Base-by-base conservation (phyloP, 2,329 filamentous ascomycete genomes). In the Fusarium albosuccineum region DNA sequence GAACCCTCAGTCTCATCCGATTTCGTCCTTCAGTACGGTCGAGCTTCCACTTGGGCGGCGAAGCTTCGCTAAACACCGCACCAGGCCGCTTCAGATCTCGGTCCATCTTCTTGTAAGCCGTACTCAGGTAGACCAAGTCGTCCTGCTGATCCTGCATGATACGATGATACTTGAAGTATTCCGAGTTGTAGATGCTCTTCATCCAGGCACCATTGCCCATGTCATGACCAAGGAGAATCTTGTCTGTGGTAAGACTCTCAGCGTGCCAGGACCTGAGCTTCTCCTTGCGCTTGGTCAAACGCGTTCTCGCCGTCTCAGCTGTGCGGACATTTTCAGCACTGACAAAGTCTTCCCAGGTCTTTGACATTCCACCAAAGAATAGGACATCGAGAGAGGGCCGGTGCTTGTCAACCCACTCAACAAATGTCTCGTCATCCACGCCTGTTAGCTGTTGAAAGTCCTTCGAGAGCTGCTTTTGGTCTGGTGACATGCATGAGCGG, bases 1-100 rank as follows among this genome's bases (percentile, higher is more conserved):
- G 85, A 51, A 97, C 87, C 29, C 96, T 89, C 72, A 97, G 85
- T 14, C 97, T 89, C 93, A 98, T 98, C 16, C 97, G 90, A 76
- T 97, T 97, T 10, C 94, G 90, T 10, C 96, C 95, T 81, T 99
- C 96, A 0, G 96, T 98, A 72, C 97, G 91, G 75, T 99, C 96
- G 13, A 99, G 86, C 72, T 95, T 94, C 95, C 95, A 99, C 76
- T 92, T 97, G 1, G 84, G 83, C 2, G 86, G 77, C 3, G 84
- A 82, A 0, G 86, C 82, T 37, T 91, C 87, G 52, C 91, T 89
- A 62, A 97, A 91, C 1, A 98, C 85, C 2, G 92, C 94, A 27
- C 93, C 93, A 2, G 94, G 92, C 17, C 94, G 88, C 66, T 87
- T 87, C 57, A 97, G 82, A 60, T 95, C 91, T 57, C 90, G 85